Conservation (phyloP, 345 rosid species). For the Crucihimalaya himalaica region DNA sequence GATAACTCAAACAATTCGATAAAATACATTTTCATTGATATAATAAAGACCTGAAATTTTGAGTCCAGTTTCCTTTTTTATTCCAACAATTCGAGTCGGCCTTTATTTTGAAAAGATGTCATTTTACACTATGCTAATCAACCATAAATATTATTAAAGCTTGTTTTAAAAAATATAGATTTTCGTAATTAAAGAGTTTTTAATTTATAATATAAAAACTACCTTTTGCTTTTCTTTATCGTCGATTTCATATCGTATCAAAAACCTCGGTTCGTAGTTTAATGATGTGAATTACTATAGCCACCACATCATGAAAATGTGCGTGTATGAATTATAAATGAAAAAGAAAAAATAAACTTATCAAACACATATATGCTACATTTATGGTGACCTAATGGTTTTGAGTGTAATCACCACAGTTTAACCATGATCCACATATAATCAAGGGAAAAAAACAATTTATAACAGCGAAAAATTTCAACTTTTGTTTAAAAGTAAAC, state of each 20-base stretch:
- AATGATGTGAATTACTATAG: background rate
- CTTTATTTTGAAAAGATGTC: background rate
- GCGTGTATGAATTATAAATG: background rate
- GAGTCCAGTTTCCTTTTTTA: background rate
- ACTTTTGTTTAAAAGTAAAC: background rate
- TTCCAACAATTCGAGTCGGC: background rate
- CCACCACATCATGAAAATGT: background rate
- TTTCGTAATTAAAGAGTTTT: too few species aligned
- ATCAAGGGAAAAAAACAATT: too few species aligned
- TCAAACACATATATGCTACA: background rate
- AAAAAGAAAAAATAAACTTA: background rate
- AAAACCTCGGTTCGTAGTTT: background rate
- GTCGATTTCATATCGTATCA: background rate
- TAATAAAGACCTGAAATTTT: background rate
- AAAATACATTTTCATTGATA: background rate
- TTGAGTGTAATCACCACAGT: background rate
- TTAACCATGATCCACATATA: background rate
- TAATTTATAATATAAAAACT: too few species aligned
- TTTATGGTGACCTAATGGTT: too few species aligned
- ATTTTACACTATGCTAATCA: background rate
- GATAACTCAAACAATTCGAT: background rate
- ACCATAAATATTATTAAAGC: background rate
- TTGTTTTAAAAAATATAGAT: background rate
- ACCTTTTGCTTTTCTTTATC: too few species aligned
- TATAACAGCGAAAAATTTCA: background rate